Evolutionary conservation across 1,284 basidiomycete species (phyloP).

Genomic region (Moesziomyces parantarcticus): DNA sequence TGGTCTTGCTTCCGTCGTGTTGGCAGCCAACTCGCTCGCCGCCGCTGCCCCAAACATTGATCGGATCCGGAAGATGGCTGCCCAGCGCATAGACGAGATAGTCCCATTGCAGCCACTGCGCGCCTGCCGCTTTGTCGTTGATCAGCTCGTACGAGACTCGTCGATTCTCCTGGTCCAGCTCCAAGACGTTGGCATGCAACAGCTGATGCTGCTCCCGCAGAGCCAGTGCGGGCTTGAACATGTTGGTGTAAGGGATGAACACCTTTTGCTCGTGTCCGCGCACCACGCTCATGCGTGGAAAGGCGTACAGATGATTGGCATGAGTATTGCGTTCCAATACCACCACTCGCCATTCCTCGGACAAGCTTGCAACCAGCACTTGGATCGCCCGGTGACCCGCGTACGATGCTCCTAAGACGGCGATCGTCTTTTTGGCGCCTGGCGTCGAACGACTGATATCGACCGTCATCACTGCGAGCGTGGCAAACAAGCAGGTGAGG

Average conservation of each 20-base stretch:
- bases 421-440: slow-evolving; percentile 12
- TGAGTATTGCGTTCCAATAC: slow-evolving; percentile 78
- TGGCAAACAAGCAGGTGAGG: neutral
- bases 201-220: slow-evolving; percentile 7
- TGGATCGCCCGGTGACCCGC: slow-evolving; percentile 73
- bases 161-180: slow-evolving; percentile 8
- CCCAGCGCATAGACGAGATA: slow-evolving; percentile 49
- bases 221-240: slow-evolving; percentile 63
- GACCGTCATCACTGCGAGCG: slow-evolving; percentile 9
- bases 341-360: slow-evolving; percentile 76
- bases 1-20: slow-evolving; percentile 29
- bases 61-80: slow-evolving; percentile 40
- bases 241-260: slow-evolving; percentile 76
- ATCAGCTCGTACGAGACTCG: slow-evolving; percentile 18
- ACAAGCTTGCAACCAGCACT: slow-evolving; percentile 73
- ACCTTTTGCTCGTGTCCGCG: slow-evolving; percentile 70
- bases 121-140: slow-evolving; percentile 12
- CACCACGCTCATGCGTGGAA: slow-evolving; percentile 70
- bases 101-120: slow-evolving; percentile 29
- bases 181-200: slow-evolving; percentile 26
- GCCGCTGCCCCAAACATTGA: slow-evolving; percentile 41
- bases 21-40: neutral
- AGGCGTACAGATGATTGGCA: slow-evolving; percentile 70
- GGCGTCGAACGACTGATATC: neutral
- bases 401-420: slow-evolving; percentile 30